Base-by-base conservation (phyloP, 352 stramenopile species). In the Lagenidium sp. region DNA sequence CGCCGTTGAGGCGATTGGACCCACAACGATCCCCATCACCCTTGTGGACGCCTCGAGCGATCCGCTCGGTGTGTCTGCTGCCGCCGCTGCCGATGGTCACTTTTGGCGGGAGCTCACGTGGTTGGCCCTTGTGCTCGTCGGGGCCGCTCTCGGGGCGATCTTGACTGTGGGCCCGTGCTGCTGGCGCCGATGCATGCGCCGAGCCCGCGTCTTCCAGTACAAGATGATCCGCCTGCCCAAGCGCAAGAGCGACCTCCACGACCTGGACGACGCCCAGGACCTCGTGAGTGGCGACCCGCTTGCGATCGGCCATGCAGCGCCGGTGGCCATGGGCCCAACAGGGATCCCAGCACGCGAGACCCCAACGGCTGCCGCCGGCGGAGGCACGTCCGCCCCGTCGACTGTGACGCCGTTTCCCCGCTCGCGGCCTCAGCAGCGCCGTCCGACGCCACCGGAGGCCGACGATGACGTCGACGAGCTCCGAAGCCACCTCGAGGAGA, bases 201-300 rank as follows among this genome's bases (percentile, higher is more conserved):
- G 50, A 22, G 42, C 51, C 36, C 56, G 55, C 47, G 43, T 53
- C 4, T 83, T 83, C 34, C 47, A 78, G 55, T 83, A 83, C 63
- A 68, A 66, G 32, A 44, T 51, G 13, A 12, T 80, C 32, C 49
- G 59, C 12, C 48, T 46, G 43, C 53, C 26, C 38, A 44, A 35
- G 31, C 47, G 4, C 54, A 36, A 12, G 4, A 15, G n/a, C 28
- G 21, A 15, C 15, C 36, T 26, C 22, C 23, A 23, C 12, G 15
- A 31, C 15, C 11, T 30, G 22, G 6, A 28, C 24, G 22, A 47
- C 22, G n/a, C 42, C 36, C n/a, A n/a, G n/a, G n/a, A n/a, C n/a
- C n/a, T n/a, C n/a, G n/a, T n/a, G n/a, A n/a, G n/a, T n/a, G n/a
- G n/a, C n/a, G n/a, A n/a, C n/a, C n/a, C n/a, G n/a, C n/a, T n/a